Evolutionary conservation across 805 yeast species (phyloP).

Genomic region (Candida easanensis): DNA sequence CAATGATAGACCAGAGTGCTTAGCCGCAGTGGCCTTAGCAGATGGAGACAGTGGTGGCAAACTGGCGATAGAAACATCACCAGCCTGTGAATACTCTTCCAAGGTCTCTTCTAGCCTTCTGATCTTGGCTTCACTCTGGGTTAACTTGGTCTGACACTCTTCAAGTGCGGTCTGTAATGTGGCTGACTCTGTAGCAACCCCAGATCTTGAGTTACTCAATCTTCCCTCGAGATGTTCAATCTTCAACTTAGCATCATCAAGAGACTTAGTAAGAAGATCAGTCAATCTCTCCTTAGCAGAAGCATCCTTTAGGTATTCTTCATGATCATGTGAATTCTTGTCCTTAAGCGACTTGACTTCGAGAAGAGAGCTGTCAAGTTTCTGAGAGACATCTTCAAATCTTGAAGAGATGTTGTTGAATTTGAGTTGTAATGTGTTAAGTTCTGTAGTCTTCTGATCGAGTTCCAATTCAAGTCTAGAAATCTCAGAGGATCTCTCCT

Average conservation of each 20-base stretch:
- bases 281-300: slow-evolving; percentile 58
- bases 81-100: slow-evolving; percentile 36
- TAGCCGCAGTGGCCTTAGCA: slow-evolving; percentile 51
- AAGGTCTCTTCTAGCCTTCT: slow-evolving; percentile 42
- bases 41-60: slow-evolving; percentile 46
- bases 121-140: slow-evolving; percentile 40
- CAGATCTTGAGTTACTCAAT: slow-evolving; percentile 19
- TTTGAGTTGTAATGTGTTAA: slow-evolving; percentile 27
- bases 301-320: slow-evolving; percentile 54
- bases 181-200: slow-evolving; percentile 49
- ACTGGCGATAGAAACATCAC: slow-evolving; percentile 21
- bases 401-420: slow-evolving; percentile 33
- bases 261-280: slow-evolving; percentile 52
- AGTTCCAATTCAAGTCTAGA: slow-evolving; percentile 28
- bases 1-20: slow-evolving; percentile 52
- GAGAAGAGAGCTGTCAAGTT: slow-evolving; percentile 41
- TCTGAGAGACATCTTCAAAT: slow-evolving; percentile 34
- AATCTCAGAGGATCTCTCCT: slow-evolving; percentile 26
- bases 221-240: slow-evolving; percentile 51
- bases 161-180: slow-evolving; percentile 53
- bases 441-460: slow-evolving; percentile 29
- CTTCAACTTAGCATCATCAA: slow-evolving; percentile 49
- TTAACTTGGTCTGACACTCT: slow-evolving; percentile 54
- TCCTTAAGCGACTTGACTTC: slow-evolving; percentile 48
- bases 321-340: slow-evolving; percentile 40